Conservation (phyloP, 2,329 filamentous ascomycete genomes). For the Microcyclosporella mali region DNA sequence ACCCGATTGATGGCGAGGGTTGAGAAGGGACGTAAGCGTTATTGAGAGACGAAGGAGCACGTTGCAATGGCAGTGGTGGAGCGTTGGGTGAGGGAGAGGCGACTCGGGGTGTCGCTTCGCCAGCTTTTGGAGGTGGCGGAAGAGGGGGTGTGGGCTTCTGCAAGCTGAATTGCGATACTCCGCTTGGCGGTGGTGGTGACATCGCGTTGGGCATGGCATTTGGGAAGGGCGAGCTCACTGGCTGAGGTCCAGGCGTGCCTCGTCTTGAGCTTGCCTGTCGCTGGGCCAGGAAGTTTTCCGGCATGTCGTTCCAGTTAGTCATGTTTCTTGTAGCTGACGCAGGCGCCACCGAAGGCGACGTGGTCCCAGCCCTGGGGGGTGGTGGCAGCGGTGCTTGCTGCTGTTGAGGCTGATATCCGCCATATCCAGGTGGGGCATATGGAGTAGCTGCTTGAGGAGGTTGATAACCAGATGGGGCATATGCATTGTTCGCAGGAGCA, state of each 20-base stretch:
- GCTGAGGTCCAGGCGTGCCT: slow-evolving; percentile 62
- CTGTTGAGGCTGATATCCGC: slow-evolving; percentile 39
- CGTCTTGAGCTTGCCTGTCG: slow-evolving; percentile 58
- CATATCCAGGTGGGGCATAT: slow-evolving; percentile 35
- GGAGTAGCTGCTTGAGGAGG: slow-evolving; percentile 42
- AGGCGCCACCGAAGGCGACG: slow-evolving; percentile 59
- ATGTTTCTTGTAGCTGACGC: slow-evolving; percentile 65
- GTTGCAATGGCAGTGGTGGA: slow-evolving; percentile 37
- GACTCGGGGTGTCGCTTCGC: slow-evolving; percentile 59
- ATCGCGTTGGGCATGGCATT: slow-evolving; percentile 50
- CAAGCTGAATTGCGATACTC: slow-evolving; percentile 48
- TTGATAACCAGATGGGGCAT: slow-evolving; percentile 31
- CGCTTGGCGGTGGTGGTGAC: slow-evolving; percentile 53
- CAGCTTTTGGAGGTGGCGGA: slow-evolving; percentile 77
- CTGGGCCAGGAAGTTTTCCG: slow-evolving; percentile 66
- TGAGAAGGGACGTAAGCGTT: slow-evolving; percentile 61
- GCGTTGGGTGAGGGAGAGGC: slow-evolving; percentile 62
- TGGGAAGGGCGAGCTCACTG: slow-evolving; percentile 70
- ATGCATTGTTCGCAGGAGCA: slow-evolving; percentile 35
- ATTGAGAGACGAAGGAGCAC: slow-evolving; percentile 49
- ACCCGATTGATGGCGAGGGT: slow-evolving; percentile 36
- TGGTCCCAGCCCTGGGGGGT: slow-evolving; percentile 59
- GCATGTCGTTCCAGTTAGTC: slow-evolving; percentile 91
- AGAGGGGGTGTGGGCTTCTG: slow-evolving; percentile 64
- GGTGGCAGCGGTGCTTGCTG: slow-evolving; percentile 47